These are phyloP conservation scores for Skeletonema tropicum DNA, from an alignment of 108 stramenopile genomes.

Conservation along the genomic window DNA sequence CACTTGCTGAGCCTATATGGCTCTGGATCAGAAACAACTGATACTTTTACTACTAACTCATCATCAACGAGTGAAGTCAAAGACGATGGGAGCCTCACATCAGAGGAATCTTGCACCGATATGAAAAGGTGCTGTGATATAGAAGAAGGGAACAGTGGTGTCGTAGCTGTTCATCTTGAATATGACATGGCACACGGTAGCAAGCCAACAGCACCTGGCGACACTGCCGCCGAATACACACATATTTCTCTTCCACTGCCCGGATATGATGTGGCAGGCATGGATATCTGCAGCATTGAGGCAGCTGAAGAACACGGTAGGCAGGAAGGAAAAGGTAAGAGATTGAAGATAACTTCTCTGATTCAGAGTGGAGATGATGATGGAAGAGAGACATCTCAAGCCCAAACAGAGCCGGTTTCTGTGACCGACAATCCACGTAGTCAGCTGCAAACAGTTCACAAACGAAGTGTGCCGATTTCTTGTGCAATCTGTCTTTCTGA, in stretches of 20 bases:
- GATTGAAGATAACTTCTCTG: background rate
- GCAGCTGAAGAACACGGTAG: background rate
- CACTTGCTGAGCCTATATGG: background rate
- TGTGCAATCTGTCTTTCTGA: conserved; percentile 58
- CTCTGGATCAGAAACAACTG: background rate
- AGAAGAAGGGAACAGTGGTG: no score
- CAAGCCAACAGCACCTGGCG: no score
- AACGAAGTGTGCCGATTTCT: conserved; percentile 48
- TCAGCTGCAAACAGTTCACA: background rate
- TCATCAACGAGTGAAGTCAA: no score
- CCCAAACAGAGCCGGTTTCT: background rate
- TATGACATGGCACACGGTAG: no score
- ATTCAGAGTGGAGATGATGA: background rate
- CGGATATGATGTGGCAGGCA: background rate
- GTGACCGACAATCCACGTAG: no score
- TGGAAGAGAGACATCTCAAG: background rate
- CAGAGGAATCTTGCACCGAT: no score
- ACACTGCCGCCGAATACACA: background rate
- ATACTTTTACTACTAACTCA: background rate
- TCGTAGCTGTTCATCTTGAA: no score
- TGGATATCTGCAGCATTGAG: background rate
- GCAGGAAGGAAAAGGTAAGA: background rate
- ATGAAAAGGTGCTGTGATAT: no score
- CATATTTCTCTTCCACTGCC: background rate
- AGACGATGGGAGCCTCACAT: no score